Conservation (phyloP, 2,329 filamentous ascomycete species). For the Sphaerulina vaccinii region DNA sequence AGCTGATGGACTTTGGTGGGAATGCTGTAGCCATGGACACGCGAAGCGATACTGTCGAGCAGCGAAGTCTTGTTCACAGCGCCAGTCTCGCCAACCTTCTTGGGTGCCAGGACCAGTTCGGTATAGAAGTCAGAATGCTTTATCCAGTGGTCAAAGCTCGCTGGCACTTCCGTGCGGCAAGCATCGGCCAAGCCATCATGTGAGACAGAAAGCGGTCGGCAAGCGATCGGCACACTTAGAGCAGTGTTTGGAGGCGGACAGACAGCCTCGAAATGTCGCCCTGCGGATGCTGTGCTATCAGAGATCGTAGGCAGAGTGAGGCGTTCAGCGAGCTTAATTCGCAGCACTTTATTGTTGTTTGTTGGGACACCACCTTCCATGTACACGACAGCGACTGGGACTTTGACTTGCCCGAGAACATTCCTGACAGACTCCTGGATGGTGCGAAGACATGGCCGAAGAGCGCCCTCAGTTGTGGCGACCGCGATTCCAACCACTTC, state of each 20-base stretch:
- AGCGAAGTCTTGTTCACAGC: constrained; percentile 15
- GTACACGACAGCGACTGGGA: constrained; percentile 53
- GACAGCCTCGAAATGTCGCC: constrained; percentile 51
- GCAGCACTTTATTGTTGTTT: constrained; percentile 60
- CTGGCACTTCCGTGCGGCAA: constrained; percentile 22
- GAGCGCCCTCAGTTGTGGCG: constrained; percentile 47
- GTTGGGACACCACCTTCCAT: constrained; percentile 57
- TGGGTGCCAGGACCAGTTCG: constrained; percentile 38
- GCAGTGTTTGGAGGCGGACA: constrained; percentile 52
- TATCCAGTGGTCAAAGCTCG: constrained; percentile 30
- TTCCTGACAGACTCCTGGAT: constrained; percentile 50
- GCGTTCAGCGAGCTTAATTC: constrained; percentile 53
- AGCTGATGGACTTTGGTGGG: constrained; percentile 32
- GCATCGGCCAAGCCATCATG: constrained; percentile 21
- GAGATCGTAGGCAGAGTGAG: constrained; percentile 47
- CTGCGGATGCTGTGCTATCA: constrained; percentile 46
- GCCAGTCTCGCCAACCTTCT: constrained; percentile 3
- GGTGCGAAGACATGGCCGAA: constrained; percentile 49
- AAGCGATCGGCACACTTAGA: constrained; percentile 44
- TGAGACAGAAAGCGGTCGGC: constrained; percentile 17
- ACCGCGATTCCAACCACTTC: constrained; percentile 57
- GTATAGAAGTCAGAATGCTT: constrained; percentile 34
- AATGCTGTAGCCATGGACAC: constrained; percentile 32
- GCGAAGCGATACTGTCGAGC: constrained; percentile 22
- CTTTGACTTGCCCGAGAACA: constrained; percentile 54